Conservation (phyloP, 306 rosid species). For the Quercus glauca region DNA sequence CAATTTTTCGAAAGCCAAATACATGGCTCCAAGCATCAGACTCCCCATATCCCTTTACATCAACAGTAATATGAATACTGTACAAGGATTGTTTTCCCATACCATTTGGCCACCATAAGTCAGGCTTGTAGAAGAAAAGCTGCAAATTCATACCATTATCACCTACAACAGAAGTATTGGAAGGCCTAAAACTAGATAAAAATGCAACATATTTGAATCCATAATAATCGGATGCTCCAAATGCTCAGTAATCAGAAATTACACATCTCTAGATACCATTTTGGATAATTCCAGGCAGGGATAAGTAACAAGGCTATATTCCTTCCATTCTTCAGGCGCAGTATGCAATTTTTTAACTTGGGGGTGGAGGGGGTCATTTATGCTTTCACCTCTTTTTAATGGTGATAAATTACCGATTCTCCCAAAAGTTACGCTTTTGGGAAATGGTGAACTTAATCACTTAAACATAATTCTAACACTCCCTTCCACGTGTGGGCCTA, state of each 20-base stretch:
- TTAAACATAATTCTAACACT: too few relatives aligned
- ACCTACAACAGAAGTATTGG: slow-evolving; percentile 18
- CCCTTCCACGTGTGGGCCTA: too few relatives aligned
- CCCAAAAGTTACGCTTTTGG: too few relatives aligned
- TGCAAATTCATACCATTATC: slow-evolving; percentile 44
- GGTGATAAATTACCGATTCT: not conserved
- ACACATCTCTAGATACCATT: not conserved
- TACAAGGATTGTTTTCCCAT: slow-evolving; percentile 93
- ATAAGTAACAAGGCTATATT: not conserved
- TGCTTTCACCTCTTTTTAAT: not conserved
- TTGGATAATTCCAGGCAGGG: not conserved
- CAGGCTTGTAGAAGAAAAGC: slow-evolving; percentile 86
- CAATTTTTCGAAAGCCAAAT: slow-evolving; percentile 91
- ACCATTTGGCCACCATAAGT: slow-evolving; percentile 99
- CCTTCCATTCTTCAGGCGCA: not conserved
- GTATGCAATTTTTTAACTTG: not conserved
- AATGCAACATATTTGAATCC: slow-evolving; percentile 12
- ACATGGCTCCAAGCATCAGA: slow-evolving; percentile 83
- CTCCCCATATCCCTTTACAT: slow-evolving; percentile 80
- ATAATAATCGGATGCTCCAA: slow-evolving; percentile 21
- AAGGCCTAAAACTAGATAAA: slow-evolving; percentile 12
- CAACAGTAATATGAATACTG: slow-evolving; percentile 56
- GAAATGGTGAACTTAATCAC: too few relatives aligned
- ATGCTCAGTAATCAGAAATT: slow-evolving; percentile 15
- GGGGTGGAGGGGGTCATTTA: not conserved